Conservation (phyloP, 1,284 basidiomycete genomes). For the Trametes sp. region DNA sequence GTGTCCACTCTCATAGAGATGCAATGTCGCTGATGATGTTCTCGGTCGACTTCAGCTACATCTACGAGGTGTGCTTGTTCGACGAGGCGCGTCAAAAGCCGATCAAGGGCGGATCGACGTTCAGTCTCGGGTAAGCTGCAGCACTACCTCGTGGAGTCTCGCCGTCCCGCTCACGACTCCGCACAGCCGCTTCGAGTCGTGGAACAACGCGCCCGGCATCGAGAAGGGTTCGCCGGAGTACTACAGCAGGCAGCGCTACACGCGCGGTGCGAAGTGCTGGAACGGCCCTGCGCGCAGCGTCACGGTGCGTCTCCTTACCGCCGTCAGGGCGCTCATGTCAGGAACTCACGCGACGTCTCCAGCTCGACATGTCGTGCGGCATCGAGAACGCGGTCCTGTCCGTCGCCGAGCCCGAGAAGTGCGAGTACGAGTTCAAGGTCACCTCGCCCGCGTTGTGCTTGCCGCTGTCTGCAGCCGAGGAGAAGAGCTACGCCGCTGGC, state of each 20-base stretch:
- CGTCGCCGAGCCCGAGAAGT: constrained; percentile 94
- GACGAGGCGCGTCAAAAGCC: constrained; percentile 89
- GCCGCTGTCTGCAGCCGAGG: constrained; percentile 47
- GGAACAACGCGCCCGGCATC: constrained; percentile 70
- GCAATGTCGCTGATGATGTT: not conserved
- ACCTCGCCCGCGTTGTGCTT: constrained; percentile 91
- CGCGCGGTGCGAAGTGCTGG: constrained; percentile 91
- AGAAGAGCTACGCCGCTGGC: constrained; percentile 48
- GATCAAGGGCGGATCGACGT: constrained; percentile 79
- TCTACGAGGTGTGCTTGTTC: constrained; percentile 97
- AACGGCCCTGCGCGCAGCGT: constrained; percentile 93
- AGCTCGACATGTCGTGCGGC: constrained; percentile 88
- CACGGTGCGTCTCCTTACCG: constrained; percentile 54
- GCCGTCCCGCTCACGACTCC: not conserved
- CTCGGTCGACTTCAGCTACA: constrained; percentile 67
- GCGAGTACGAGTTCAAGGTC: constrained; percentile 91
- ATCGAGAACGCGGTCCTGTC: constrained; percentile 85
- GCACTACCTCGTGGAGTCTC: not conserved
- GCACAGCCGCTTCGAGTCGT: constrained; percentile 75
- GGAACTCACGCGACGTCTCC: not conserved
- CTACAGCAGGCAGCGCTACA: constrained; percentile 86
- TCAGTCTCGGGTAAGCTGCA: constrained; percentile 84
- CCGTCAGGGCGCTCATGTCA: not conserved
- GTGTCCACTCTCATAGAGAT: not conserved
- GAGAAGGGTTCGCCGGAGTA: constrained; percentile 71